Evolutionary conservation across 352 stramenopile species (phyloP), one percentile per base, ranked within the genome.

Genomic region (Globisporangium apiculatum): DNA sequence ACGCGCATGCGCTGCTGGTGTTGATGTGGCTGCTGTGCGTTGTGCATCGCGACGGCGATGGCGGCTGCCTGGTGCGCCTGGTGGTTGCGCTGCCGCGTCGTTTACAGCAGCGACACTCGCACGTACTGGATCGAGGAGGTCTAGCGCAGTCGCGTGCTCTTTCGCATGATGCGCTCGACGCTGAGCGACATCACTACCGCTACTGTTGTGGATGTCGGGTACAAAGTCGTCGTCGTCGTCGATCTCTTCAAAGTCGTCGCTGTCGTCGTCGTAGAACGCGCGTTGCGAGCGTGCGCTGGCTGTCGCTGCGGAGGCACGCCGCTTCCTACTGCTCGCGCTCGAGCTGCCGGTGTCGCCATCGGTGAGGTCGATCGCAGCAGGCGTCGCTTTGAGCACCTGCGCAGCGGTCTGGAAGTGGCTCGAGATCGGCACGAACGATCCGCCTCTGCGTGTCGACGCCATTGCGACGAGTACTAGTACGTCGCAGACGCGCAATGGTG

Each of bases 231-330:
- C 45, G 15, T 49, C 7, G 14, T 31, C 37, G 18, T 51, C 43
- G 18, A 46, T 52, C 5, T 63, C 57, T 8, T 69, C 65, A 57
- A 62, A 62, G 50, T 65, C 62, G 35, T 62, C 37, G 7, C 82
- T 73, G 46, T 81, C 69, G 18, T 75, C 74, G 35, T 87, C 78
- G 59, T 85, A 86, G 58, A 88, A 90, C 43, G 36, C 55, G 55
- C 48, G 53, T 31, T 31, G 24, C 2, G 24, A 31, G 7, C 37
- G 58, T 24, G 15, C 15, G 12, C 41, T 54, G 40, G 42, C 46
- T 24, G 38, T 51, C 11, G 24, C 35, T 6, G 48, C 38, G 31
- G 50, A 24, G 7, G 37, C n/a, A 10, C 57, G 48, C 46, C 48
- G 37, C 38, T 40, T 63, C 24, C 45, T 42, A 37, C 14, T 36